A percentile compares a stretch with the other conserved stretches of the same genome.
These are phyloP conservation scores for Plectranthus barbatus DNA, from an alignment of 257 asterid species.

Conservation along the genomic window DNA sequence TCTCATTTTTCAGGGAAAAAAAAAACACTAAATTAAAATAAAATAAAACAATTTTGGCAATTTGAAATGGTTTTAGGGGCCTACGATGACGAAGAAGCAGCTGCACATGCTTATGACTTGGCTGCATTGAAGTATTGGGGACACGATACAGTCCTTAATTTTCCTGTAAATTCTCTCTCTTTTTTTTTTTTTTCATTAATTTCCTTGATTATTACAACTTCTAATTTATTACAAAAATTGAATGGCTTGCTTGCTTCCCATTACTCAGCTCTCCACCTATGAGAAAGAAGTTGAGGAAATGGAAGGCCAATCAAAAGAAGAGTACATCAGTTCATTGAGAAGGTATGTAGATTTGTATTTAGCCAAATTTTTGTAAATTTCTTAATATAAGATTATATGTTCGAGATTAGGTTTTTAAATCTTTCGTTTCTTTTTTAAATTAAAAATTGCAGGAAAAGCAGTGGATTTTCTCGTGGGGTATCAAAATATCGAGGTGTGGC, in stretches of 20 bases:
- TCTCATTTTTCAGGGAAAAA: slow-evolving; percentile 9
- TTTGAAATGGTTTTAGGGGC: slow-evolving; percentile 46
- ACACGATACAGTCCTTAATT: slow-evolving; percentile 74
- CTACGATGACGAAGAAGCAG: slow-evolving; percentile 85
- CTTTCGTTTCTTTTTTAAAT: background rate
- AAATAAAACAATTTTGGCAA: background rate
- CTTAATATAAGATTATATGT: too few species aligned
- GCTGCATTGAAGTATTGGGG: slow-evolving; percentile 98
- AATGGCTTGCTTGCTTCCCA: background rate
- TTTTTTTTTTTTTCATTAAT: background rate
- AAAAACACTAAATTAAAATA: background rate
- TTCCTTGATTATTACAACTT: background rate
- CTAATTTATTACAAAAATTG: background rate
- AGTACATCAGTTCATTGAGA: slow-evolving; percentile 76
- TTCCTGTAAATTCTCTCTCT: slow-evolving; percentile 43
- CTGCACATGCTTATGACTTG: slow-evolving; percentile 96
- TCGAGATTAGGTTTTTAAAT: too few species aligned
- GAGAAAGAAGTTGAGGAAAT: slow-evolving; percentile 62
- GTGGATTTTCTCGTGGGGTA: slow-evolving; percentile 94
- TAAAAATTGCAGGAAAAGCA: slow-evolving; percentile 59
- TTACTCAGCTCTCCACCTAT: slow-evolving; percentile 40
- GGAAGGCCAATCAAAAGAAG: slow-evolving; percentile 82
- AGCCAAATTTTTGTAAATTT: too few species aligned
- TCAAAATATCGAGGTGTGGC: slow-evolving; percentile 95
- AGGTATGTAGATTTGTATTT: slow-evolving; percentile 42